These are phyloP conservation scores for Candida dajiaensis DNA, from an alignment of 805 yeast species.

Conservation along the genomic window DNA sequence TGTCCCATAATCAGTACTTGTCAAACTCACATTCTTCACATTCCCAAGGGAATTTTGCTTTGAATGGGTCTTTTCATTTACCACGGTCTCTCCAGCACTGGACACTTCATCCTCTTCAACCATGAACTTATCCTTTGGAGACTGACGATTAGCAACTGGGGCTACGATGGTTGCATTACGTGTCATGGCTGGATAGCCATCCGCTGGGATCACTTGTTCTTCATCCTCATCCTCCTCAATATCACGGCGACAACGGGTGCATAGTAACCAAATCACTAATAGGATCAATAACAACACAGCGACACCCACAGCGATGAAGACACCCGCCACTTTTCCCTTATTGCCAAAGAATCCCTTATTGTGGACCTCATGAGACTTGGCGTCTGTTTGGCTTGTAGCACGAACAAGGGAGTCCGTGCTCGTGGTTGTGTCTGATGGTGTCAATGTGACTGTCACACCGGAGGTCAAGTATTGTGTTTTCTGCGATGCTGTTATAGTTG, in stretches of 20 bases:
- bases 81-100: conserved; percentile 9
- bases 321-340: conserved; percentile 80
- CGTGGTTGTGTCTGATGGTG: conserved; percentile 6
- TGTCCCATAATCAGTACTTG: conserved; percentile 11
- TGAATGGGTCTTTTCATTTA: conserved; percentile 3
- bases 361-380: not conserved
- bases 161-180: not conserved
- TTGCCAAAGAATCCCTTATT: conserved; percentile 50
- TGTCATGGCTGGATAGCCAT: not conserved
- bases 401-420: not conserved
- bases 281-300: conserved; percentile 42
- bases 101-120: conserved; percentile 16
- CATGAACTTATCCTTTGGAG: conserved; percentile 5
- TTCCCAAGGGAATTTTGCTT: not conserved
- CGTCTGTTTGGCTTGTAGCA: not conserved
- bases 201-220: conserved; percentile 9
- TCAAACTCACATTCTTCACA: conserved; percentile 1
- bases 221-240: conserved; percentile 8
- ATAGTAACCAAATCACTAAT: conserved; percentile 32
- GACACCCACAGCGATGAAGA: conserved; percentile 74
- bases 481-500: conserved; percentile 4
- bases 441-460: conserved; percentile 5
- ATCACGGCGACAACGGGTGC: not conserved
- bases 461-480: conserved; percentile 8
- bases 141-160: not conserved